phyloP scores from a whole-genome alignment of 2,329 filamentous ascomycete species.

The Madurella fahalii region DNA sequence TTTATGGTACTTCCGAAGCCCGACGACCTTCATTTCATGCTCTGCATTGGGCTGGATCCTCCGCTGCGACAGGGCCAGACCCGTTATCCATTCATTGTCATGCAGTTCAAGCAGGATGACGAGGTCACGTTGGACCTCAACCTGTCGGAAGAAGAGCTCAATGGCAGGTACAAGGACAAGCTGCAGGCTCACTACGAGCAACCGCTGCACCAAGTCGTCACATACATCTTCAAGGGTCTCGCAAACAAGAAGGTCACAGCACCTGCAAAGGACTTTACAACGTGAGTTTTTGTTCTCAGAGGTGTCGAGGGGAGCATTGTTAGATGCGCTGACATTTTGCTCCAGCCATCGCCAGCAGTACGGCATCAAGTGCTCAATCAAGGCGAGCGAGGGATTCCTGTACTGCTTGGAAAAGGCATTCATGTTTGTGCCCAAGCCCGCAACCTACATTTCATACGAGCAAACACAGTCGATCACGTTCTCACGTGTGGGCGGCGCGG shows the following conservation, averaged over 20 bases:
- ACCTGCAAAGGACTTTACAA: slow-evolving; percentile 90
- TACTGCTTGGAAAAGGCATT: slow-evolving; percentile 98
- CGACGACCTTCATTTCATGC: slow-evolving; percentile 94
- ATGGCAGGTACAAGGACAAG: slow-evolving; percentile 83
- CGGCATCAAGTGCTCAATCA: slow-evolving; percentile 99
- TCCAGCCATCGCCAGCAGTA: slow-evolving; percentile 80
- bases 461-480: slow-evolving; percentile 89
- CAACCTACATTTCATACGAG: slow-evolving; percentile 94
- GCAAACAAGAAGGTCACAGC: slow-evolving; percentile 93
- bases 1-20: slow-evolving; percentile 98
- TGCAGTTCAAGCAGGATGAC: slow-evolving; percentile 98
- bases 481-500: slow-evolving; percentile 88
- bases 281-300: slow-evolving; percentile 40
- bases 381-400: slow-evolving; percentile 94
- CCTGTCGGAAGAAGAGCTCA: slow-evolving; percentile 83
- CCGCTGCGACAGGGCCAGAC: slow-evolving; percentile 96
- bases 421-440: slow-evolving; percentile 98
- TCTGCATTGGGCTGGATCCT: slow-evolving; percentile 90
- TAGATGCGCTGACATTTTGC: not conserved
- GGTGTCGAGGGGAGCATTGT: not conserved
- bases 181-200: slow-evolving; percentile 87
- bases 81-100: slow-evolving; percentile 94
- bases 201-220: slow-evolving; percentile 87
- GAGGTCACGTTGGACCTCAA: slow-evolving; percentile 96
- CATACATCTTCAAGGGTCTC: slow-evolving; percentile 90